Conservation (phyloP, 371 early-diverging fungal genomes). For the Mortierella sp. region DNA sequence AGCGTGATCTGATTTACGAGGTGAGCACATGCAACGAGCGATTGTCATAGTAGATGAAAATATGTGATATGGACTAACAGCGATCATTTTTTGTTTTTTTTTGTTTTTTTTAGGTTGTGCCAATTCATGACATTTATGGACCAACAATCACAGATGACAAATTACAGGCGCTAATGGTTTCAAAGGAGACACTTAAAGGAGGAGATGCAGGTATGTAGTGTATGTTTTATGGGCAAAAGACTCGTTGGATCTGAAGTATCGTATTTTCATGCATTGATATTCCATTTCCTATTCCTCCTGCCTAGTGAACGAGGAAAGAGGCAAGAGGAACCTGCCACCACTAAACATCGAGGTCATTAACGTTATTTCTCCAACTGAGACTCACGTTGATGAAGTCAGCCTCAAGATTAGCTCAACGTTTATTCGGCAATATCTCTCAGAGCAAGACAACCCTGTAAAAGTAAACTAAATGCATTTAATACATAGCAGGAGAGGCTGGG, state of each 20-base stretch:
- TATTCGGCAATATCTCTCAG: slow-evolving; percentile 60
- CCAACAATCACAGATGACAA: slow-evolving; percentile 85
- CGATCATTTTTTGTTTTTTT: neutral
- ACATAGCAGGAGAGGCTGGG: too few species aligned
- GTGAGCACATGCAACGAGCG: slow-evolving; percentile 14
- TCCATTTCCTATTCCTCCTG: neutral
- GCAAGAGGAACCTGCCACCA: slow-evolving; percentile 61
- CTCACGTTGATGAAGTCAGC: slow-evolving; percentile 61
- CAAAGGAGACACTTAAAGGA: slow-evolving; percentile 86
- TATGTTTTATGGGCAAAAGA: too few species aligned
- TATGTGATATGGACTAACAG: too few species aligned
- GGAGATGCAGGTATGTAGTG: slow-evolving; percentile 72
- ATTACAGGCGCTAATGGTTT: slow-evolving; percentile 89
- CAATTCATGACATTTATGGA: slow-evolving; percentile 88
- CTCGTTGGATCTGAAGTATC: neutral
- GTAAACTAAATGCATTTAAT: too few species aligned
- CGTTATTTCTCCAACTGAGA: slow-evolving; percentile 71
- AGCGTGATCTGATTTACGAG: slow-evolving; percentile 63
- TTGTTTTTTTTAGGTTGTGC: slow-evolving; percentile 64
- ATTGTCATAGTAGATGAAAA: too few species aligned
- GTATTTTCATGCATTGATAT: neutral
- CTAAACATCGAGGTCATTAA: slow-evolving; percentile 82
- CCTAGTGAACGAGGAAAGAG: slow-evolving; percentile 73
- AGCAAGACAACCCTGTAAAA: slow-evolving; percentile 1
- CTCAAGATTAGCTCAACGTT: slow-evolving; percentile 81